phyloP scores from a whole-genome alignment of 2,329 filamentous ascomycete genomes.

The Exophiala phaeomuriformis region DNA sequence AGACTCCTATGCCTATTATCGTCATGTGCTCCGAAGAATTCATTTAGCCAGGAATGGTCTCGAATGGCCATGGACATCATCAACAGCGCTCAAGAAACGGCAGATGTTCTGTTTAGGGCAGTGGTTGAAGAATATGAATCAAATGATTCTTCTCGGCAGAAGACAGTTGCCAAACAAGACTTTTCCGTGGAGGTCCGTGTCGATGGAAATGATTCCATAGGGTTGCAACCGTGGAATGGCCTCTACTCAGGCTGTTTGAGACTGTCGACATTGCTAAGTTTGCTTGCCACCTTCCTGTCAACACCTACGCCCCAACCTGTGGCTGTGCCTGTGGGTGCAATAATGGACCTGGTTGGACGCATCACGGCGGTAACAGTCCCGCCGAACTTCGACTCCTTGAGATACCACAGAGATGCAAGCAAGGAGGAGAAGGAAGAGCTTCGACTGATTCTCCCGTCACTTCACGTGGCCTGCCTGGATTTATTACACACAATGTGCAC shows the following conservation, averaged over 20 bases:
- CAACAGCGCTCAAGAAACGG: slow-evolving; percentile 59
- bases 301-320: slow-evolving; percentile 60
- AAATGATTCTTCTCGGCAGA: slow-evolving; percentile 39
- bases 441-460: slow-evolving; percentile 62
- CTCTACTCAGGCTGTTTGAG: slow-evolving; percentile 66
- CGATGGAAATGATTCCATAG: slow-evolving; percentile 37
- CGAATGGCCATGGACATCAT: slow-evolving; percentile 58
- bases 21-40: slow-evolving; percentile 73
- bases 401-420: slow-evolving; percentile 64
- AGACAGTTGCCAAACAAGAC: slow-evolving; percentile 32
- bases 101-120: slow-evolving; percentile 69
- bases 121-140: slow-evolving; percentile 78
- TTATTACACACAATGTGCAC: slow-evolving; percentile 53
- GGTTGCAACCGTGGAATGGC: slow-evolving; percentile 64
- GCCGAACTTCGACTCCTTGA: slow-evolving; percentile 43
- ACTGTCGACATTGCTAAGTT: slow-evolving; percentile 56
- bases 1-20: slow-evolving; percentile 64
- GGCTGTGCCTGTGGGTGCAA: slow-evolving; percentile 56
- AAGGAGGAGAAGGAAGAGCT: slow-evolving; percentile 76
- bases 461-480: slow-evolving; percentile 65
- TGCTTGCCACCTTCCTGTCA: slow-evolving; percentile 57
- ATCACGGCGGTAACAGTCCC: slow-evolving; percentile 57
- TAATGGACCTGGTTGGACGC: slow-evolving; percentile 63
- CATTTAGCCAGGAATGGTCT: slow-evolving; percentile 69
- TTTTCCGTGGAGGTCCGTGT: slow-evolving; percentile 35